phyloP scores from a whole-genome alignment of 345 rosid species.

The Hibiscus syriacus region DNA sequence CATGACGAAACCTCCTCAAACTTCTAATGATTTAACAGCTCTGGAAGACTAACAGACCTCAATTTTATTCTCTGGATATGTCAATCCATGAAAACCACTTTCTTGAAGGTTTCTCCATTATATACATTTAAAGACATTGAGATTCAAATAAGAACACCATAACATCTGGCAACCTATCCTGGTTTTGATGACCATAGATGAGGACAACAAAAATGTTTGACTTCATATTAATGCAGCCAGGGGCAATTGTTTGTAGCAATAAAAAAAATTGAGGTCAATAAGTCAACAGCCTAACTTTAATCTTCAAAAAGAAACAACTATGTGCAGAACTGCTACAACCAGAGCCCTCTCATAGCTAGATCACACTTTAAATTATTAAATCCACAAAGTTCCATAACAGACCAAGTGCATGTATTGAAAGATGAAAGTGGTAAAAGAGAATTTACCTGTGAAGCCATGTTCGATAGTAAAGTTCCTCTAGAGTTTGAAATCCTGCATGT shows the following conservation, averaged over 20 bases:
- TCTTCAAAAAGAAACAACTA: not conserved
- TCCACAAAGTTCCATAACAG: not conserved
- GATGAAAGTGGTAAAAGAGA: constrained; percentile 1
- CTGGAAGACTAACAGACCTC: not conserved
- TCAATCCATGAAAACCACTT: not conserved
- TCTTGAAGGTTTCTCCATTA: not conserved
- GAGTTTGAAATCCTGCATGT: constrained; percentile 66
- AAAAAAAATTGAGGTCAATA: not conserved
- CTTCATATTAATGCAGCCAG: not conserved
- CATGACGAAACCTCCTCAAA: not conserved
- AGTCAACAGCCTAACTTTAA: not conserved
- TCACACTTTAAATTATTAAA: not conserved
- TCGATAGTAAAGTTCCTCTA: constrained; percentile 72
- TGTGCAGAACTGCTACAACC: not conserved
- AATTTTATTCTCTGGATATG: not conserved
- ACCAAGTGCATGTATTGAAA: not conserved
- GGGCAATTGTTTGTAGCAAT: not conserved
- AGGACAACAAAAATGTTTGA: not conserved
- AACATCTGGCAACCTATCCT: not conserved
- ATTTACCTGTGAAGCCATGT: constrained; percentile 91
- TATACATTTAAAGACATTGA: not conserved
- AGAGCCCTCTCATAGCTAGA: not conserved
- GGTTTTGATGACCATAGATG: not conserved
- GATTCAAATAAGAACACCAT: not conserved
- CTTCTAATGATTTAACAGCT: not conserved